Percentiles rank a stretch among this genome's conserved stretches.
Conservation (phyloP, 805 yeast species). For the Suhomyces kilbournensis region DNA sequence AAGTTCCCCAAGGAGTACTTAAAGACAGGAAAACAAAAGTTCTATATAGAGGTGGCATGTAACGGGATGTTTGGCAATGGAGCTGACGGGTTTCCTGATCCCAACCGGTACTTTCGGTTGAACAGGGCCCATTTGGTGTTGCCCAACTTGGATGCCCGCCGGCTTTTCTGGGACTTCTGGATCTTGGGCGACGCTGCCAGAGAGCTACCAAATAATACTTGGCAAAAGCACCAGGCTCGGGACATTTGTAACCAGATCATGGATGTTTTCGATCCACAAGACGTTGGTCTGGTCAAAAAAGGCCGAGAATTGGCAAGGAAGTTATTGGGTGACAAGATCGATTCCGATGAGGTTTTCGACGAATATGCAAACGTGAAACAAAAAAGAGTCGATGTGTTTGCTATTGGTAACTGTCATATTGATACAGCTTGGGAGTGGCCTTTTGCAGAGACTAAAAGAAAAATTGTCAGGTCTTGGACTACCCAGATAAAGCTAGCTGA, state of each 20-base stretch:
- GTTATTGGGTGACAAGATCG: slow-evolving; percentile 63
- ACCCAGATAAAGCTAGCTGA: slow-evolving; percentile 84
- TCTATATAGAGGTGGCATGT: slow-evolving; percentile 87
- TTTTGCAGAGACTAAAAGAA: slow-evolving; percentile 93
- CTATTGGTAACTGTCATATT: slow-evolving; percentile 92
- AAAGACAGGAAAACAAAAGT: slow-evolving; percentile 52
- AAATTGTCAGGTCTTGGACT: slow-evolving; percentile 93
- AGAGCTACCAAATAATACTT: slow-evolving; percentile 68
- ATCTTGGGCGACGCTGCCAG: slow-evolving; percentile 88
- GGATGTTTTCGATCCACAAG: slow-evolving; percentile 75
- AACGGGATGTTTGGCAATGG: slow-evolving; percentile 89
- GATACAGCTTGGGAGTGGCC: slow-evolving; percentile 99
- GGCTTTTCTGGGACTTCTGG: slow-evolving; percentile 78
- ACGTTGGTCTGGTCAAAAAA: slow-evolving; percentile 51
- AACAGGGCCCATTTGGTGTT: slow-evolving; percentile 72
- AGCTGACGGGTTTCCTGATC: slow-evolving; percentile 66
- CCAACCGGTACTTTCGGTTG: slow-evolving; percentile 67
- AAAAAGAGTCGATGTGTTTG: slow-evolving; percentile 60
- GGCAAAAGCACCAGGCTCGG: slow-evolving; percentile 84
- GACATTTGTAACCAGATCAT: slow-evolving; percentile 78
- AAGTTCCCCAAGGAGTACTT: slow-evolving; percentile 48
- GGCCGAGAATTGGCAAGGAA: slow-evolving; percentile 66
- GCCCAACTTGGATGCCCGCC: slow-evolving; percentile 79
- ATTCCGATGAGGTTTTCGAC: slow-evolving; percentile 60
- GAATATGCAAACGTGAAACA: slow-evolving; percentile 25